Percentiles rank a stretch among this genome's conserved stretches.
Conservation (phyloP, 352 stramenopile species). For the Phytophthora nicotianae region DNA sequence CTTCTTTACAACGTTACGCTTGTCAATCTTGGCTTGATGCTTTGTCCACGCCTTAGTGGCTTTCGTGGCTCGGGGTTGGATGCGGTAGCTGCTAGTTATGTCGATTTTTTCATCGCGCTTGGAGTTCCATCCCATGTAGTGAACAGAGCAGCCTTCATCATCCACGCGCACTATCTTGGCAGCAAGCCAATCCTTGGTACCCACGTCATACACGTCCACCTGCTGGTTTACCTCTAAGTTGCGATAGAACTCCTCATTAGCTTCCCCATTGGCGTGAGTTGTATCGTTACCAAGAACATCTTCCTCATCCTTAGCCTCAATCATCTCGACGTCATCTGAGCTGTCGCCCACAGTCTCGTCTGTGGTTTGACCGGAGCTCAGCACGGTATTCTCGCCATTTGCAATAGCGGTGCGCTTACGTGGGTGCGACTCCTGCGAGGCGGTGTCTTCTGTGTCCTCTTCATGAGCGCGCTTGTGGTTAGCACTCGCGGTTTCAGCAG, state of each 20-base stretch:
- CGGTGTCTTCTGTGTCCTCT: constrained; percentile 5
- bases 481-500: background rate
- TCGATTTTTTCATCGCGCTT: constrained; percentile 58
- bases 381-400: background rate
- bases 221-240: constrained; percentile 42
- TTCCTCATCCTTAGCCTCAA: constrained; percentile 24
- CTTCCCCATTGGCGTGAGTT: constrained; percentile 19
- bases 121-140: constrained; percentile 76
- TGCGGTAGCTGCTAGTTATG: constrained; percentile 32
- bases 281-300: constrained; percentile 20
- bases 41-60: constrained; percentile 45
- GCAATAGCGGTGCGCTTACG: constrained; percentile 30
- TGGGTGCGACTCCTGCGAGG: constrained; percentile 5
- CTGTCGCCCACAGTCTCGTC: constrained; percentile 38
- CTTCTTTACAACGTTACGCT: constrained; percentile 34
- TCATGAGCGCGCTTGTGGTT: constrained; percentile 29
- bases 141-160: constrained; percentile 44
- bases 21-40: constrained; percentile 52
- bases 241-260: constrained; percentile 37
- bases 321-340: constrained; percentile 44
- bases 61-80: constrained; percentile 48
- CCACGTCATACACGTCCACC: constrained; percentile 65
- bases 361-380: constrained; percentile 24
- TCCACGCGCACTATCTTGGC: constrained; percentile 53
- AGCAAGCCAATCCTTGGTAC: constrained; percentile 59